Conservation (phyloP, 306 rosid species). For the Lathyrus aphaca region DNA sequence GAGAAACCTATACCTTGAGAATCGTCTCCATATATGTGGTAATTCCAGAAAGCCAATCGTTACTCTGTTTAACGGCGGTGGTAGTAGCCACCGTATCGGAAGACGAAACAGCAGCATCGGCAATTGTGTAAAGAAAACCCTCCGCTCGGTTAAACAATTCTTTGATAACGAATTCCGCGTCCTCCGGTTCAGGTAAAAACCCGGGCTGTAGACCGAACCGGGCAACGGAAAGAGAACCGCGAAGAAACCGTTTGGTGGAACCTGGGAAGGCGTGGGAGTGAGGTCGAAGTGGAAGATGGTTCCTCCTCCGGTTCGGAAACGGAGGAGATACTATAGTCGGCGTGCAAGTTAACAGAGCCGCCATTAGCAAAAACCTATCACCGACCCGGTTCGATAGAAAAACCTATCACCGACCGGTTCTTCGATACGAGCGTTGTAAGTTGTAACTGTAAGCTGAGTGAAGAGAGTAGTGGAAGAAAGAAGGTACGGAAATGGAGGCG, state of each 20-base stretch:
- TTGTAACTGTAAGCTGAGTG: not conserved
- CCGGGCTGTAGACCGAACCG: conserved; percentile 66
- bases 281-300: conserved; percentile 50
- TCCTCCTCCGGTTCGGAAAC: conserved; percentile 45
- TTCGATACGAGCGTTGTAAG: not conserved
- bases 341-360: conserved; percentile 51
- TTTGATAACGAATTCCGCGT: conserved; percentile 46
- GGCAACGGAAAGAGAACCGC: conserved; percentile 63
- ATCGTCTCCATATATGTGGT: conserved; percentile 74
- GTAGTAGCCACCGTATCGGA: conserved; percentile 54
- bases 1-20: conserved; percentile 60
- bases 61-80: conserved; percentile 58
- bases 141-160: conserved; percentile 74
- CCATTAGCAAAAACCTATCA: conserved; percentile 45
- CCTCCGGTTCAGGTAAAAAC: conserved; percentile 61
- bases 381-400: conserved; percentile 20
- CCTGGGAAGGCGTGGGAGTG: conserved; percentile 39
- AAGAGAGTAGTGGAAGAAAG: not conserved
- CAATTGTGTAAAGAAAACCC: conserved; percentile 75
- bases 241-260: conserved; percentile 47
- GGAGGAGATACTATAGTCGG: conserved; percentile 55
- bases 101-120: conserved; percentile 81
- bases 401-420: conserved; percentile 1
- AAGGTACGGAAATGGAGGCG: conserved; percentile 20
- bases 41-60: conserved; percentile 92